Evolutionary conservation across 176 grass and related monocot genomes (phyloP), one percentile per base, ranked within the genome.

Genomic region (Oryza brachyantha): DNA sequence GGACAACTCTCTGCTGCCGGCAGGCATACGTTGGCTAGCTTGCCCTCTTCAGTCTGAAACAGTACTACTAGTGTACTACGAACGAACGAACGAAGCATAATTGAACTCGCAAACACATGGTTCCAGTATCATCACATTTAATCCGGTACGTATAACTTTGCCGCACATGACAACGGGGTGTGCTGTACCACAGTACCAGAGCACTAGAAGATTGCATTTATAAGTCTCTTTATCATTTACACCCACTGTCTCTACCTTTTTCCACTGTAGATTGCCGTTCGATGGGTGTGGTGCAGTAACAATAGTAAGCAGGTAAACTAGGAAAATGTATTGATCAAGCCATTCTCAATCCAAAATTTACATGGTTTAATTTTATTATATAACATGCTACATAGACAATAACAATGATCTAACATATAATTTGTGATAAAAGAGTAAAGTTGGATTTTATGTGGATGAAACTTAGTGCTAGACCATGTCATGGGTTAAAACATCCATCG

Each of bases 31-130:
- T 76, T 27, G 16, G 25, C 13, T 61, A 5, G 50, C 13, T 61
- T 10, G 50, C 43, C 29, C 7, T 35, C 32, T 66, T 25, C 29
- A 67, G 12, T 19, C 48, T 57, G n/a, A n/a, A n/a, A n/a, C 10
- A 57, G 7, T n/a, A 57, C 6, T 57, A 57, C 19, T 52, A 21
- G 17, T 52, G 46, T 34, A 12, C 68, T 7, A 36, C 41, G 41
- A 27, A 73, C 29, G 41, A 27, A 73, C 29, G 17, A 54, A 39
- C 28, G 6, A 31, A 55, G 52, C n/a, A 57, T 57, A 57, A 57
- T 57, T 74, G 28, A 39, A 75, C 39, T 40, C 14, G 31, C 39
- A 0, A 32, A 58, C 80, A 74, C 70, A 75, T 83, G 80, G 32
- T 38, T 40, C 22, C 43, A 42, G 69, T 52, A 65, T 74, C 22